Percentiles rank a stretch among this genome's conserved stretches.
Conservation (phyloP, 2,329 filamentous ascomycete species). For the Alternaria tenuissima region DNA sequence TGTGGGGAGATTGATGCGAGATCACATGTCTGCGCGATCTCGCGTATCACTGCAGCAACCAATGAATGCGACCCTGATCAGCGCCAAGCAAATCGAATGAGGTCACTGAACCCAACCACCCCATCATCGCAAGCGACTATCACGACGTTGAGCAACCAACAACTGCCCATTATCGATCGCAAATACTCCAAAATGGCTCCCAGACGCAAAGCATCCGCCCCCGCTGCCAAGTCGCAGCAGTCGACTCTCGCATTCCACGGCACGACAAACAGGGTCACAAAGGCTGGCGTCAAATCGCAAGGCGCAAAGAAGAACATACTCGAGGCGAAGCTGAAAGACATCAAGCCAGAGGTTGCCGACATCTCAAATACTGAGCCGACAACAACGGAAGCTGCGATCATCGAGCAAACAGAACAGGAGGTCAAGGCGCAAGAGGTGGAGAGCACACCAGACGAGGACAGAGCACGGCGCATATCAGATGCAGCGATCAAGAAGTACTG, state of each 20-base stretch:
- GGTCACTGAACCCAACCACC: slow-evolving; percentile 35
- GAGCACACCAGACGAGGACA: slow-evolving; percentile 56
- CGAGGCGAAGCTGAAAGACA: slow-evolving; percentile 41
- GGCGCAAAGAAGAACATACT: slow-evolving; percentile 52
- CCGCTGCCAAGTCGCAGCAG: slow-evolving; percentile 62
- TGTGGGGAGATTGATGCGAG: slow-evolving; percentile 8
- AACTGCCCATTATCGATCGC: slow-evolving; percentile 1
- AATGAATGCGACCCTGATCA: slow-evolving; percentile 18
- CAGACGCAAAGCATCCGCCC: slow-evolving; percentile 52
- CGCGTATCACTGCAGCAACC: slow-evolving; percentile 39
- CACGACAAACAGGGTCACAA: slow-evolving; percentile 65
- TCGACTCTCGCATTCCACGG: slow-evolving; percentile 70
- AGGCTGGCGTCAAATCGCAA: slow-evolving; percentile 55
- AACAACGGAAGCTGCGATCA: slow-evolving; percentile 51
- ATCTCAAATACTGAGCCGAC: slow-evolving; percentile 43
- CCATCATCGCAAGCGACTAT: slow-evolving; percentile 16
- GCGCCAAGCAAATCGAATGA: slow-evolving; percentile 36
- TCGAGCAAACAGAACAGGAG: slow-evolving; percentile 50
- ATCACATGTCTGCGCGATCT: slow-evolving; percentile 39
- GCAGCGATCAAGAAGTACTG: slow-evolving; percentile 80
- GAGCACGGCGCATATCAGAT: slow-evolving; percentile 71
- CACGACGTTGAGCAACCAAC: slow-evolving; percentile 1
- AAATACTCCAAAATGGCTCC: slow-evolving; percentile 52
- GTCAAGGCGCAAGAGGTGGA: slow-evolving; percentile 32
- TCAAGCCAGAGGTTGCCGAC: slow-evolving; percentile 33